phyloP scores from a whole-genome alignment of 2,329 filamentous ascomycete genomes.

The Trichoderma sp. region DNA sequence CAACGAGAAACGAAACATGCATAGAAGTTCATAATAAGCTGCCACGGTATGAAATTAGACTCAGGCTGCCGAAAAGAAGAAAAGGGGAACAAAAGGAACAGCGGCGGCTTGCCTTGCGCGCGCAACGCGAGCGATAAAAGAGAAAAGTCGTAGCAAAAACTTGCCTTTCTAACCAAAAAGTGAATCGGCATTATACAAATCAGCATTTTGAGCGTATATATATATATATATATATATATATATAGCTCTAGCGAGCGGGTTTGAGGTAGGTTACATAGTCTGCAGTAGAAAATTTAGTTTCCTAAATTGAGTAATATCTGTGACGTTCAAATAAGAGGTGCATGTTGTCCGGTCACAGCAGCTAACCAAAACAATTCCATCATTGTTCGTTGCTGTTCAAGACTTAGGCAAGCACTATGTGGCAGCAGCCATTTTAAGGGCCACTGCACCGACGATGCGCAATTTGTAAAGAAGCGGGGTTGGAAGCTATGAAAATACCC shows the following conservation, averaged over 20 bases:
- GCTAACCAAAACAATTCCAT: not conserved
- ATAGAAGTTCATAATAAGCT: not conserved
- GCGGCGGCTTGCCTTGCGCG: not conserved
- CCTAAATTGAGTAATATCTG: too few relatives aligned
- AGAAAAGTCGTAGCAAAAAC: not conserved
- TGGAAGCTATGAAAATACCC: too few relatives aligned
- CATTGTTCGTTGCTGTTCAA: not conserved
- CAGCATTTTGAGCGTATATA: too few relatives aligned
- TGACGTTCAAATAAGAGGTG: slow-evolving; percentile 72
- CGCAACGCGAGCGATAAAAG: not conserved
- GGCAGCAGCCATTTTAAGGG: slow-evolving; percentile 83
- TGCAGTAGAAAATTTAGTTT: too few relatives aligned
- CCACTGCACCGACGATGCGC: too few relatives aligned
- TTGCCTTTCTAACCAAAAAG: not conserved
- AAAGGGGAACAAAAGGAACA: not conserved
- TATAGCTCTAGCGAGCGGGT: too few relatives aligned
- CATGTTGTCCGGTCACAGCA: slow-evolving; percentile 68
- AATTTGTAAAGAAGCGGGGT: too few relatives aligned
- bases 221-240: too few relatives aligned
- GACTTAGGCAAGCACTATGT: slow-evolving; percentile 88
- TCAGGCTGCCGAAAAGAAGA: not conserved
- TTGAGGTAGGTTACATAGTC: too few relatives aligned
- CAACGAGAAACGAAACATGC: not conserved
- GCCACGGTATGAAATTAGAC: not conserved
- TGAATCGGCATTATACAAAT: too few relatives aligned